A percentile compares a stretch with the other conserved stretches of the same genome.
Conservation (phyloP, 768 basidiomycete species). For the Boletus rufocinnamomeus region DNA sequence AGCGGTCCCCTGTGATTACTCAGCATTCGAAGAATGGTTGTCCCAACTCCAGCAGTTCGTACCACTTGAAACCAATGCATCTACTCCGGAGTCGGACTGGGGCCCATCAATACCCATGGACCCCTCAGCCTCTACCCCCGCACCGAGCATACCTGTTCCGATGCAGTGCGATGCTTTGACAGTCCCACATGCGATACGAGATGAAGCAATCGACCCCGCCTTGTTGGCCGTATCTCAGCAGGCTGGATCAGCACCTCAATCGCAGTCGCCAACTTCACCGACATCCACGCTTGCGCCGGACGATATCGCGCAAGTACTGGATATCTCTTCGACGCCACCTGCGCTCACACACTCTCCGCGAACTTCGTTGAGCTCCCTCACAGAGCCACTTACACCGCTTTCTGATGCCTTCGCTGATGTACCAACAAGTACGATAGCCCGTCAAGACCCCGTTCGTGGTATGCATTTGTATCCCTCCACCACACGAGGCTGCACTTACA, state of each 20-base stretch:
- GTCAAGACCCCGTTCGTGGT: slow-evolving; percentile 15
- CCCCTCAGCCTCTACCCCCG: neutral
- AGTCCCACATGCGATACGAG: slow-evolving; percentile 5
- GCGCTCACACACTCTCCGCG: slow-evolving; percentile 32
- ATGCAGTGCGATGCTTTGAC: neutral
- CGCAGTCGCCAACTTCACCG: slow-evolving; percentile 1
- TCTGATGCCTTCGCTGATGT: slow-evolving; percentile 19
- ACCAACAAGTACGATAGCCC: neutral
- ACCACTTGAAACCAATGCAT: slow-evolving; percentile 16
- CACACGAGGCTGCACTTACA: slow-evolving; percentile 3
- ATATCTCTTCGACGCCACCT: slow-evolving; percentile 17
- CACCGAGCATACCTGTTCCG: neutral
- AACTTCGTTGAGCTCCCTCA: slow-evolving; percentile 35
- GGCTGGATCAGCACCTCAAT: neutral
- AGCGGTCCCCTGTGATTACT: slow-evolving; percentile 35
- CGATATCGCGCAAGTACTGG: slow-evolving; percentile 4
- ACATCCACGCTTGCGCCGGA: neutral
- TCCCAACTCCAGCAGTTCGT: slow-evolving; percentile 50
- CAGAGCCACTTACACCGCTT: slow-evolving; percentile 29
- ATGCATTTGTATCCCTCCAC: neutral
- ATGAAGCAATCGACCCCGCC: slow-evolving; percentile 36
- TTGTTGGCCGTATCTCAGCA: slow-evolving; percentile 34
- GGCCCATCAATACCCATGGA: slow-evolving; percentile 1
- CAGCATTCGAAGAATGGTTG: slow-evolving; percentile 52
- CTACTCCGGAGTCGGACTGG: slow-evolving; percentile 16